Conservation (phyloP, 768 basidiomycete genomes). For the Auriscalpium vulgare region DNA sequence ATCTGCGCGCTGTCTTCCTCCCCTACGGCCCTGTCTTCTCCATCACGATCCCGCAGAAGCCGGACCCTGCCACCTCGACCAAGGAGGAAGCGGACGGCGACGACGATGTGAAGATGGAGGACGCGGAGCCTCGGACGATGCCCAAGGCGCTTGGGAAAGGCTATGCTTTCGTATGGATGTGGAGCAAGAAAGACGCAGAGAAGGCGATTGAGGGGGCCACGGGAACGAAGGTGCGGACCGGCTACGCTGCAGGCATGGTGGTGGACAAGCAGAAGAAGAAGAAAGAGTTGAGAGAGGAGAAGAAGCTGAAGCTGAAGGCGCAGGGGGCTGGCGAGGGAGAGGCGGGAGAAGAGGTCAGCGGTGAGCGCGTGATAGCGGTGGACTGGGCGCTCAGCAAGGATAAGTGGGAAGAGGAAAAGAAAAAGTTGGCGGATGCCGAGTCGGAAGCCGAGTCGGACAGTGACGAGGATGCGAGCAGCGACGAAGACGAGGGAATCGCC, state of each 20-base stretch:
- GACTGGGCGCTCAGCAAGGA: conserved; percentile 97
- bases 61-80: too few relatives aligned
- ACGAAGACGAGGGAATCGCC: conserved; percentile 6
- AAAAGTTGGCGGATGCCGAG: conserved; percentile 35
- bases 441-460: conserved; percentile 25
- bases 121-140: conserved; percentile 6
- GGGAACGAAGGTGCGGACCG: conserved; percentile 14
- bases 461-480: conserved; percentile 24
- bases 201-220: conserved; percentile 25
- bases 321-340: conserved; percentile 23
- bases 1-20: conserved; percentile 79
- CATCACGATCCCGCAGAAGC: conserved; percentile 61
- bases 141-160: conserved; percentile 46
- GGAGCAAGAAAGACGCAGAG: conserved; percentile 65
- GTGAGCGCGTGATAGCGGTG: conserved; percentile 73
- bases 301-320: conserved; percentile 27
- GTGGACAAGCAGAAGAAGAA: conserved; percentile 25
- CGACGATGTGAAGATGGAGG: conserved; percentile 23
- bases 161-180: conserved; percentile 94
- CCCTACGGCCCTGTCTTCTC: conserved; percentile 84
- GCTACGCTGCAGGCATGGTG: conserved; percentile 20
- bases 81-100: conserved; percentile 22
- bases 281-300: conserved; percentile 29
- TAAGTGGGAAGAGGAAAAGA: conserved; percentile 78
- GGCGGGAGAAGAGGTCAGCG: conserved; percentile 12